Evolutionary conservation across 176 grass and related monocot genomes (phyloP), one percentile per base, ranked within the genome.

Genomic region (Oryza meyeriana): DNA sequence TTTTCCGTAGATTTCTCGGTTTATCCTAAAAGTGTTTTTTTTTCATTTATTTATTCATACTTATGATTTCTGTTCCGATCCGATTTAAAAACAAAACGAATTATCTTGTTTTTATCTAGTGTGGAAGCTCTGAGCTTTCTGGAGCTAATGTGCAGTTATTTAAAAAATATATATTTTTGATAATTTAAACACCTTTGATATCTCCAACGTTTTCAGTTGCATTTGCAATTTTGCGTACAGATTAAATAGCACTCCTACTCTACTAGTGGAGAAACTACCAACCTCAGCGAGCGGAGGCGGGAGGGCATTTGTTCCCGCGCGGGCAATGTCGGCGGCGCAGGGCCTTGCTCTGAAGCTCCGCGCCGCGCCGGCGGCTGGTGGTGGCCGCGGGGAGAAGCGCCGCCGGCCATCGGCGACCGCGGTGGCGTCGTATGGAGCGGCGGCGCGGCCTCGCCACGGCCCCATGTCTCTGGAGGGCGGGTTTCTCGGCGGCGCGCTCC

Each of bases 301-400:
- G 38, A 18, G 41, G 57, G 20, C 48, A 20, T 20, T 71, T 22
- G 47, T 58, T 32, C 47, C 33, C 44, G 9, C 33, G 10, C 24
- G 55, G 72, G 66, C 83, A 32, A 92, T 92, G 90, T 69, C 86
- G 62, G 63, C 79, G 10, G 64, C 84, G 29, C 86, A 85, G 40
- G 86, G 79, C 30, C 84, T 72, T 48, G 59, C 77, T 16, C 70
- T 88, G 4, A 85, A 88, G 74, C 78, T 88, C 10, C 79, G 31
- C 20, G 81, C 83, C 45, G 62, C 66, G 8, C 64, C 74, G 33
- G 67, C 85, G 27, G 57, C 79, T 32, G 75, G 24, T 47, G 64
- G 38, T n/a, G 72, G 28, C 5, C 42, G 76, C 52, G 25, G 52
- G 72, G 71, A 13, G 47, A 34, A 58, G 71, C 69, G 45, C 25